Conservation (phyloP, 1,139 yeast species). For the Blastobotrys ciferrii region DNA sequence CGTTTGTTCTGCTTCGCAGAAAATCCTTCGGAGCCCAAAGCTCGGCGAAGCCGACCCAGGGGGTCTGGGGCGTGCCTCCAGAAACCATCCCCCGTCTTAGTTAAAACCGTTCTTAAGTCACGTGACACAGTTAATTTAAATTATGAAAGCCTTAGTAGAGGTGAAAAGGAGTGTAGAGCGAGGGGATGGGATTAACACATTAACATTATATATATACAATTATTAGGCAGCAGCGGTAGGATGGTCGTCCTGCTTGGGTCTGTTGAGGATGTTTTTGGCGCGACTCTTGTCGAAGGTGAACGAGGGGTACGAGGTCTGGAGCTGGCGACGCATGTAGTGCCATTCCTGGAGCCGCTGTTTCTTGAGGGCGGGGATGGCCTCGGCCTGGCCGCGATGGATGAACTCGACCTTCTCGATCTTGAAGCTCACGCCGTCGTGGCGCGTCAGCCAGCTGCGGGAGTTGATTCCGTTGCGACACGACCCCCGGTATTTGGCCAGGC, state of each 20-base stretch:
- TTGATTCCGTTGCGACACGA: conserved; percentile 63
- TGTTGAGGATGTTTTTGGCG: neutral
- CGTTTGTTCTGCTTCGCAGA: too few species aligned
- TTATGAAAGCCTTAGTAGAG: too few species aligned
- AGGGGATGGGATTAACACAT: conserved; percentile 3
- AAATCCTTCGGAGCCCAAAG: too few species aligned
- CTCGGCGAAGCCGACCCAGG: too few species aligned
- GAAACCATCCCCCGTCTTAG: too few species aligned
- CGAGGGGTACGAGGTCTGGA: conserved; percentile 11
- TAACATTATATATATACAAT: neutral
- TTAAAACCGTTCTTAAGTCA: too few species aligned
- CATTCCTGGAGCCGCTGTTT: conserved; percentile 34
- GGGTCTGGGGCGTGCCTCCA: too few species aligned
- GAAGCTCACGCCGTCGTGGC: conserved; percentile 69
- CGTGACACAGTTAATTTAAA: too few species aligned
- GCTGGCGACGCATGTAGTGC: conserved; percentile 16
- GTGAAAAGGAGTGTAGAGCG: too few species aligned
- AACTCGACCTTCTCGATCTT: conserved; percentile 53
- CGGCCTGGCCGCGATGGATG: conserved; percentile 37
- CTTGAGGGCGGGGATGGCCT: conserved; percentile 27
- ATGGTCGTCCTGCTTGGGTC: neutral
- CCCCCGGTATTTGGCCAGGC: conserved; percentile 60
- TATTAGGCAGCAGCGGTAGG: conserved; percentile 1
- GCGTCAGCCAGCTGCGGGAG: conserved; percentile 67
- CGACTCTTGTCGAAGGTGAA: conserved; percentile 7